phyloP scores from a whole-genome alignment of 495 filamentous ascomycete genomes.

The Barbatosphaeria neglecta region DNA sequence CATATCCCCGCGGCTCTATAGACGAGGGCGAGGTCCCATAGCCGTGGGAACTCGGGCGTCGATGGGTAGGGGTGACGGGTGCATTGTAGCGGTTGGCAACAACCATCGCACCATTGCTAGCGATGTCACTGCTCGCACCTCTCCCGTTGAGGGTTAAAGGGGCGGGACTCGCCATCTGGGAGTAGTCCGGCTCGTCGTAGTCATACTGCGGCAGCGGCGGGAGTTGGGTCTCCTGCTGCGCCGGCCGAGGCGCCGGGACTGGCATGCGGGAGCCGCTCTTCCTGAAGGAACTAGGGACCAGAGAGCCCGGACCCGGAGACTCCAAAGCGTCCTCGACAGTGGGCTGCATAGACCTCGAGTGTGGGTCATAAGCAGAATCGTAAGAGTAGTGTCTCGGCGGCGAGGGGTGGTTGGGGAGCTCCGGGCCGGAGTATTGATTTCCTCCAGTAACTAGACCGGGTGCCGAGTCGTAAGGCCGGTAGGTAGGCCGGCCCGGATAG shows the following conservation, averaged over 20 bases:
- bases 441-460: conserved; percentile 24
- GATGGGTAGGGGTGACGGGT: neutral
- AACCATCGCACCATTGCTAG: too few relatives aligned
- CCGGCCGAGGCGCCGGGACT: conserved; percentile 13
- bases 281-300: conserved; percentile 26
- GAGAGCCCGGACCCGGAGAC: conserved; percentile 27
- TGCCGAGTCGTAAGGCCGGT: conserved; percentile 32
- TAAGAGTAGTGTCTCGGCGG: conserved; percentile 38
- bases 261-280: conserved; percentile 26
- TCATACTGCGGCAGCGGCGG: neutral
- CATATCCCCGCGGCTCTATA: neutral
- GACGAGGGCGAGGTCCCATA: conserved; percentile 5
- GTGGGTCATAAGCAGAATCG: conserved; percentile 29
- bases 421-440: conserved; percentile 15
- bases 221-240: conserved; percentile 1
- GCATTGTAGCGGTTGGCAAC: conserved; percentile 12
- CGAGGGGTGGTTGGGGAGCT: conserved; percentile 11
- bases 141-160: conserved; percentile 33
- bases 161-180: conserved; percentile 30
- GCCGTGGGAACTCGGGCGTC: conserved; percentile 1
- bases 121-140: conserved; percentile 12
- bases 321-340: conserved; percentile 57
- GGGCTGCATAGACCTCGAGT: conserved; percentile 49
- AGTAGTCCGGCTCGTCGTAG: conserved; percentile 17
- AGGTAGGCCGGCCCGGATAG: conserved; percentile 36